Conservation (phyloP, 2,329 filamentous ascomycete genomes). For the Rutstroemia sp. region DNA sequence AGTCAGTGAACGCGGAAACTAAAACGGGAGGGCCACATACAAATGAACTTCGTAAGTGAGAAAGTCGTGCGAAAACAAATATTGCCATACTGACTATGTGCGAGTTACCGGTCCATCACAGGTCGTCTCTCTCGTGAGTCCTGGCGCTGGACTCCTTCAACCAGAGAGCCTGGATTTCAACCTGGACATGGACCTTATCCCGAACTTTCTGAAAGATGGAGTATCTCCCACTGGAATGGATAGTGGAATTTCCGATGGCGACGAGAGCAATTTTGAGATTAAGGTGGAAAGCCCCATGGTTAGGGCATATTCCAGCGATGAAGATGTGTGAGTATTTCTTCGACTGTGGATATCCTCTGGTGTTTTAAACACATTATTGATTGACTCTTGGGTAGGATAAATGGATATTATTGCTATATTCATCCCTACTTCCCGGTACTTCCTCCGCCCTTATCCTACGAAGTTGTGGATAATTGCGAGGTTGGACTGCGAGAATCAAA, state of each 20-base stretch:
- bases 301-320: conserved; percentile 20
- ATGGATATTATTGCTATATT: conserved; percentile 46
- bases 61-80: no score
- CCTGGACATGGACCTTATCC: not conserved
- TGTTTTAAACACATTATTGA: not conserved
- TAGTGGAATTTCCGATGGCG: conserved; percentile 12
- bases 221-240: conserved; percentile 5
- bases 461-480: conserved; percentile 20
- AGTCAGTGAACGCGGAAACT: not conserved
- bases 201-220: not conserved
- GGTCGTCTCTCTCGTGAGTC: conserved; percentile 1
- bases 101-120: conserved; percentile 5
- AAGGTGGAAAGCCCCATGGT: conserved; percentile 3
- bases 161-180: not conserved
- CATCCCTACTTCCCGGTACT: conserved; percentile 44
- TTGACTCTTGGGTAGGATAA: conserved; percentile 28
- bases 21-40: not conserved
- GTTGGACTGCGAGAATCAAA: conserved; percentile 20
- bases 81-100: not conserved
- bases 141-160: conserved; percentile 5
- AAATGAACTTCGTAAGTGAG: conserved; percentile 6
- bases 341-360: no score
- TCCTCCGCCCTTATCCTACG: conserved; percentile 33
- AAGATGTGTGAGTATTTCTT: conserved; percentile 20
- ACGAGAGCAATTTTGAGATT: conserved; percentile 5